A percentile compares a stretch with the other conserved stretches of the same genome.
These are phyloP conservation scores for Nothomitra cinnamomea DNA, from an alignment of 2,329 filamentous ascomycete species.

Conservation along the genomic window DNA sequence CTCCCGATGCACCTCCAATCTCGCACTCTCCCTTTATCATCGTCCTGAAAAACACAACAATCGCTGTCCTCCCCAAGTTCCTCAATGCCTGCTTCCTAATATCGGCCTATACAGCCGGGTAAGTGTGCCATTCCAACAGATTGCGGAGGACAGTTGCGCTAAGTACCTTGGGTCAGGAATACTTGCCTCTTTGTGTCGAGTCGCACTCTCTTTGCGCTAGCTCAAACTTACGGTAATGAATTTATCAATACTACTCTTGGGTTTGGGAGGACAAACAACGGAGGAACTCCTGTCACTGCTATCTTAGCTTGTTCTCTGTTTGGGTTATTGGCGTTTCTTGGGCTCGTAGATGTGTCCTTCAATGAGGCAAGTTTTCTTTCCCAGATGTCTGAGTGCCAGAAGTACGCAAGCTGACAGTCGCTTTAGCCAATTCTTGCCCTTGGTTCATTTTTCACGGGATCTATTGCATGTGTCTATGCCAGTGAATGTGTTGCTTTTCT, in stretches of 20 bases:
- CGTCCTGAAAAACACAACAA: slow-evolving; percentile 14
- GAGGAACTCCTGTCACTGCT: slow-evolving; percentile 17
- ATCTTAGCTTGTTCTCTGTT: slow-evolving; percentile 17
- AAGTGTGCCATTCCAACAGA: slow-evolving; percentile 5
- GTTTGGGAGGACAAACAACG: slow-evolving; percentile 18
- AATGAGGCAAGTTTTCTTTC: slow-evolving; percentile 12
- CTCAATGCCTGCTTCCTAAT: slow-evolving; percentile 18
- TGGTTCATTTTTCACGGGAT: slow-evolving; percentile 15
- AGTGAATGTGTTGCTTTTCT: slow-evolving; percentile 17
- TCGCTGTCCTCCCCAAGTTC: slow-evolving; percentile 13
- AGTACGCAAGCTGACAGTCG: neutral
- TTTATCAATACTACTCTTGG: slow-evolving; percentile 12
- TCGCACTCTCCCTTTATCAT: slow-evolving; percentile 16
- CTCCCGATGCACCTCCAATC: neutral
- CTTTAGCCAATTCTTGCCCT: slow-evolving; percentile 16
- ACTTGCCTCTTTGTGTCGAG: slow-evolving; percentile 18
- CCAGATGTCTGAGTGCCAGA: neutral
- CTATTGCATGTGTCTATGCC: slow-evolving; percentile 16
- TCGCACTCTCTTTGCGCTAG: slow-evolving; percentile 17
- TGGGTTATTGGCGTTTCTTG: slow-evolving; percentile 16
- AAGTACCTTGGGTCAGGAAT: slow-evolving; percentile 12
- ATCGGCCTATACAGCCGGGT: slow-evolving; percentile 19
- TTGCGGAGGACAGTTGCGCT: neutral
- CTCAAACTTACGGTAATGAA: slow-evolving; percentile 13
- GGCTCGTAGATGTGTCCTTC: slow-evolving; percentile 12